These are phyloP conservation scores for Botrytis paeoniae DNA, from an alignment of 2,329 filamentous ascomycete genomes.

Conservation along the genomic window DNA sequence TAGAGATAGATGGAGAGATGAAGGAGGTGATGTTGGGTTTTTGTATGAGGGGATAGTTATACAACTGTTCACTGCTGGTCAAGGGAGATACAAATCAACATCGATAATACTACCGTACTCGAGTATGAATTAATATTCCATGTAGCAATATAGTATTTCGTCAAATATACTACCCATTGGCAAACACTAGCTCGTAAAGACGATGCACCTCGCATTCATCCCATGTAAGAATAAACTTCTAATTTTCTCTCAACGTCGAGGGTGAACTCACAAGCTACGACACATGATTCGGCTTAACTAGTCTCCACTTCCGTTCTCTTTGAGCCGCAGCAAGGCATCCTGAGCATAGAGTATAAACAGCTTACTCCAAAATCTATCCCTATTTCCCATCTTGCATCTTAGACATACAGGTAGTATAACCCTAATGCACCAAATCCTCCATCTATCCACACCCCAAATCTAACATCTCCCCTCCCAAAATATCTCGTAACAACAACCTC, in stretches of 20 bases:
- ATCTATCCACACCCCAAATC: background rate
- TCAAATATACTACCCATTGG: background rate
- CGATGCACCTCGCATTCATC: background rate
- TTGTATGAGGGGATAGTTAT: background rate
- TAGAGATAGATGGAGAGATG: background rate
- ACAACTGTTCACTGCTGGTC: background rate
- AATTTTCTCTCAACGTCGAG: background rate
- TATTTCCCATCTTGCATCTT: background rate
- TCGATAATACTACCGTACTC: background rate
- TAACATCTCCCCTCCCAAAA: background rate
- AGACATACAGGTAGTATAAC: background rate
- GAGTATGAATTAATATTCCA: background rate
- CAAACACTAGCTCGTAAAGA: background rate
- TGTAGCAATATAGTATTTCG: background rate
- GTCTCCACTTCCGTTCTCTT: background rate
- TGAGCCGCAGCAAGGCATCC: background rate
- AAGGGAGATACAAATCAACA: background rate
- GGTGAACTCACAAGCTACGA: background rate
- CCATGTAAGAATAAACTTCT: background rate
- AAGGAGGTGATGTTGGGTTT: background rate
- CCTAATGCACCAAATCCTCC: background rate
- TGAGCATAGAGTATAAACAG: background rate
- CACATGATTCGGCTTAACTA: background rate
- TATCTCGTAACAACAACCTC: background rate
- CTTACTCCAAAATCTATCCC: background rate